Base-by-base conservation (phyloP, 768 basidiomycete genomes). In the Suillus variegatus region DNA sequence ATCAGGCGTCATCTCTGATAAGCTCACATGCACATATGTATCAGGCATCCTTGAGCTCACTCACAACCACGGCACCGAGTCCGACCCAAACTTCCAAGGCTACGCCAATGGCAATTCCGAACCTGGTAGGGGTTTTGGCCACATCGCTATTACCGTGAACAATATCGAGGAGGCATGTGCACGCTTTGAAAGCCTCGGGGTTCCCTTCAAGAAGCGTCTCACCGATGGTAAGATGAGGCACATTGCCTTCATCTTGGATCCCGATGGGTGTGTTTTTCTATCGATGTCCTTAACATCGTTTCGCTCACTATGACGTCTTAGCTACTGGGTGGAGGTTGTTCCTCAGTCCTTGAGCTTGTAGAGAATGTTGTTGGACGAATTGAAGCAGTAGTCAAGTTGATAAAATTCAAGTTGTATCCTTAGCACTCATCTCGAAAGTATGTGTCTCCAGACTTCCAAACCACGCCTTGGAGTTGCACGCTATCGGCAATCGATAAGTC, bases 21-120 rank as follows among this genome's bases (percentile, higher is more conserved):
- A 40, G 12, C 52, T 63, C 52, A 56, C 40, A 12, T 43, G 58
- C 40, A 28, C 8, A 25, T 41, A 57, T 54, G 14, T 32, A 32
- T n/a, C 69, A 92, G 91, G 89, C 62, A 78, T 95, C 69, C 85
- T 95, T 65, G 93, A 96, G 75, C 83, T 95, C 58, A 94, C 91
- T 2, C 88, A 92, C 80, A 94, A 95, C 81, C 93, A 95, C 75
- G 94, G 95, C 63, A 93, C 94, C 64, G 97, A 99, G 79, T 80
- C 78, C 63, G 91, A 96, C 74, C 70, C 87, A 61, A 78, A 77
- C 67, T 95, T 95, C 82, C 75, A 87, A 70, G 95, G 94, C 43
- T 98, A 97, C 75, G 83, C 88, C 12, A 90, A 77, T 71, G 97
- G 97, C 1, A 99, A 99, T 79, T 75, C 85, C 4, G 95, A 96